Evolutionary conservation across 768 basidiomycete species (phyloP), one percentile per base, ranked within the genome.

Genomic region (Lactarius psammicola): DNA sequence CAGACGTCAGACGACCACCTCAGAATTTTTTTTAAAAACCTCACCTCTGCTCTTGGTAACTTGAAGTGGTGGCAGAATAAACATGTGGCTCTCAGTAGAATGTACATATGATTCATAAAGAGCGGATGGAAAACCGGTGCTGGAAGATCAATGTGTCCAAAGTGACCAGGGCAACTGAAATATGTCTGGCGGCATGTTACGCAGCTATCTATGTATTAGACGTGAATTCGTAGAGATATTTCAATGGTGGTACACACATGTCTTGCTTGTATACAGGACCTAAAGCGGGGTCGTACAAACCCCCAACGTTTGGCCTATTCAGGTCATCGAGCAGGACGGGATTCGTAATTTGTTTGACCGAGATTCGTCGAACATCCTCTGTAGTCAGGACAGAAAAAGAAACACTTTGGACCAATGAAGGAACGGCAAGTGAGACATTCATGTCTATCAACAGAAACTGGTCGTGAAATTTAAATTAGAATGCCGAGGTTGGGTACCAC

Each of bases 291-390:
- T 99, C 97, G 72, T 99, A 99, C 54, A 99, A 81, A 64, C 95
- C 96, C 30, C 94, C 94, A 63, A 84, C 80, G 71, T 92, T 98
- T 3, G 97, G 97, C 70, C 91, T 80, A 75, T 95, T 95, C 42
- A 98, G 79, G 75, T 96, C 94, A 79, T 99, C 95, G 69, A 98
- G 84, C 49, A 99, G 85, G 65, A 90, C 82, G 3, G 95, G 91
- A 75, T 98, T 98, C 60, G 94, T 84, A 68, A 98, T 90, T 79
- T 97, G 94, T 79, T 97, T 95, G 73, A 98, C 96, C n/a, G 94
- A 96, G 73, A 98, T 94, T 64, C 90, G 86, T 54, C 90, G 86
- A 73, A 98, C 83, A 76, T 99, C 95, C 71, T 90, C 84, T 17
- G 92, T 80, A 18, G 90, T 86, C 59, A 99, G 86, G 76, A 95